These are phyloP conservation scores for Scheffersomyces spartinae DNA, from an alignment of 805 yeast species.

Conservation along the genomic window DNA sequence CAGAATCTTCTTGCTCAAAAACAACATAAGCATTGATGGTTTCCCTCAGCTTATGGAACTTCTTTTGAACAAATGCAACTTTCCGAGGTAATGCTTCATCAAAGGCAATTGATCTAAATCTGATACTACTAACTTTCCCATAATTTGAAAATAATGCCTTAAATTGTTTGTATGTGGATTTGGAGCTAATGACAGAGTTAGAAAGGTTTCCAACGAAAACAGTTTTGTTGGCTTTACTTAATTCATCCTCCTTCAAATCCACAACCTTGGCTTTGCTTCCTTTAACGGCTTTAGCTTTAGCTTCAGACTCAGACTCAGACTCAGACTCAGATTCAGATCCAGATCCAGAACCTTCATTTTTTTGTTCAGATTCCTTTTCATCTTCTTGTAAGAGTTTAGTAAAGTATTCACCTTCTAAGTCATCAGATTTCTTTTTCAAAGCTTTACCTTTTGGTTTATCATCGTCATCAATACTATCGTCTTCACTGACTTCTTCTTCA, in stretches of 20 bases:
- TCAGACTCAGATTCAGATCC: conserved; percentile 13
- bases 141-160: conserved; percentile 44
- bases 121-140: conserved; percentile 57
- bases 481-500: conserved; percentile 7
- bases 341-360: conserved; percentile 6
- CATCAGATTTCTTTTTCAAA: conserved; percentile 30
- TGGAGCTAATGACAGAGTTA: conserved; percentile 50
- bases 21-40: conserved; percentile 86
- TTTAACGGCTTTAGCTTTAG: conserved; percentile 7
- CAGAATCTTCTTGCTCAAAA: conserved; percentile 41
- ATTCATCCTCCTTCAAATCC: conserved; percentile 58
- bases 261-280: conserved; percentile 33
- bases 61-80: conserved; percentile 76
- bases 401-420: conserved; percentile 44
- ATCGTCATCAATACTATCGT: conserved; percentile 6
- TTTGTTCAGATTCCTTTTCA: conserved; percentile 8
- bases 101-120: conserved; percentile 89
- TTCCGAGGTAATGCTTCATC: conserved; percentile 83
- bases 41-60: conserved; percentile 65
- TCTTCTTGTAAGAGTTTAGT: conserved; percentile 35
- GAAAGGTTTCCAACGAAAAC: conserved; percentile 84
- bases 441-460: conserved; percentile 9
- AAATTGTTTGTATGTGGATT: conserved; percentile 48
- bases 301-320: conserved; percentile 6
- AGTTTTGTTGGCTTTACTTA: conserved; percentile 74